phyloP scores from a whole-genome alignment of 305 asterid genomes.

The Plantago rigida region DNA sequence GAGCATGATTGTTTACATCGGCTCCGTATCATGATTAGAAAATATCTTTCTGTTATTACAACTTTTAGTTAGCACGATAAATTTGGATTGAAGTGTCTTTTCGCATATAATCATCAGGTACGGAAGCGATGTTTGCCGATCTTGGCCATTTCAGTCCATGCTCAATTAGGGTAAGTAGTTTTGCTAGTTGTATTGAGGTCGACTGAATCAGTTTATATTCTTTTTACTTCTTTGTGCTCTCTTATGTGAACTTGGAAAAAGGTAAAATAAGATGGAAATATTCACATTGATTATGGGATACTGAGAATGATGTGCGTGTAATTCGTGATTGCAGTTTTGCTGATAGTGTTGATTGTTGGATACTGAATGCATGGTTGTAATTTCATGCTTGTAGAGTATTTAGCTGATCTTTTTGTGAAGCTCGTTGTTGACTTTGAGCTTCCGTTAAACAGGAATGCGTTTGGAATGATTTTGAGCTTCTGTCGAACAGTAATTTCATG shows the following conservation, averaged over 20 bases:
- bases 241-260: neutral
- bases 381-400: neutral
- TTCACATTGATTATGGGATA: neutral
- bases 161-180: slow-evolving; percentile 42
- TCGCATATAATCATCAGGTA: slow-evolving; percentile 33
- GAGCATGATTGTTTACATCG: neutral
- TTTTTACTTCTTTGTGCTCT: neutral
- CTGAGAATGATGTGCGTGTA: neutral
- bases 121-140: slow-evolving; percentile 62
- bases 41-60: slow-evolving; percentile 2
- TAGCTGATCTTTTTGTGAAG: neutral
- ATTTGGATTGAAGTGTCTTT: slow-evolving; percentile 13
- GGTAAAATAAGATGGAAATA: neutral
- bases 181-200: slow-evolving; percentile 15
- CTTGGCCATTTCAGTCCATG: slow-evolving; percentile 52
- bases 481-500: neutral
- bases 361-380: no score
- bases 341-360: no score
- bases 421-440: neutral
- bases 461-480: neutral
- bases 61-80: slow-evolving; percentile 8
- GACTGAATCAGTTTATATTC: slow-evolving; percentile 14
- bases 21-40: neutral
- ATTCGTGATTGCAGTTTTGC: no score
- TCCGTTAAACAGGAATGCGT: neutral